Conservation (phyloP, 2,329 filamentous ascomycete genomes). For the Fusarium brachygibbosum region DNA sequence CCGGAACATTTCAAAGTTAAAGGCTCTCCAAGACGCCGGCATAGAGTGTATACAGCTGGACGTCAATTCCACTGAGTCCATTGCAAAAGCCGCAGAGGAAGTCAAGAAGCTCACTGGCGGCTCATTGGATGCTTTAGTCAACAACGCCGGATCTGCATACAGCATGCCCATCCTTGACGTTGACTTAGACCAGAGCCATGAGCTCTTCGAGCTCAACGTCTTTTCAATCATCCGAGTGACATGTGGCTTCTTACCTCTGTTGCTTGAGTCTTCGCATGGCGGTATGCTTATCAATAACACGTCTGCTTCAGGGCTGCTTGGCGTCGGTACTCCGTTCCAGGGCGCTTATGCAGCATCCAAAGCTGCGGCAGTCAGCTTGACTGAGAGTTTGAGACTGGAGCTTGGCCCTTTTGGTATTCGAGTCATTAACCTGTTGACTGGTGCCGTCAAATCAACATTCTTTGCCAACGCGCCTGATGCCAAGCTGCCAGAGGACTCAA, state of each 20-base stretch:
- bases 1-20: slow-evolving; percentile 48
- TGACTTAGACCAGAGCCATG: slow-evolving; percentile 32
- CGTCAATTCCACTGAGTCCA: slow-evolving; percentile 41
- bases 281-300: slow-evolving; percentile 44
- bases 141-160: slow-evolving; percentile 49
- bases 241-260: slow-evolving; percentile 42
- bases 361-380: slow-evolving; percentile 43
- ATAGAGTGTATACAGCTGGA: slow-evolving; percentile 47
- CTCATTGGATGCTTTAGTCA: slow-evolving; percentile 50
- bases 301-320: slow-evolving; percentile 14
- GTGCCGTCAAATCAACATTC: slow-evolving; percentile 42
- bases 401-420: slow-evolving; percentile 48
- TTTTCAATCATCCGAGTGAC: slow-evolving; percentile 45
- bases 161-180: slow-evolving; percentile 45
- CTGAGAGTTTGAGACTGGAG: slow-evolving; percentile 47
- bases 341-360: slow-evolving; percentile 50
- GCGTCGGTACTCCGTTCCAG: slow-evolving; percentile 41
- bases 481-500: slow-evolving; percentile 19
- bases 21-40: slow-evolving; percentile 20
- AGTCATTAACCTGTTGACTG: slow-evolving; percentile 47
- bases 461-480: slow-evolving; percentile 14
- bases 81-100: slow-evolving; percentile 26
- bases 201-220: slow-evolving; percentile 48
- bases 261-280: slow-evolving; percentile 30
- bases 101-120: slow-evolving; percentile 43